These are phyloP conservation scores for Didymella exigua DNA, from an alignment of 2,329 filamentous ascomycete species.

Conservation along the genomic window DNA sequence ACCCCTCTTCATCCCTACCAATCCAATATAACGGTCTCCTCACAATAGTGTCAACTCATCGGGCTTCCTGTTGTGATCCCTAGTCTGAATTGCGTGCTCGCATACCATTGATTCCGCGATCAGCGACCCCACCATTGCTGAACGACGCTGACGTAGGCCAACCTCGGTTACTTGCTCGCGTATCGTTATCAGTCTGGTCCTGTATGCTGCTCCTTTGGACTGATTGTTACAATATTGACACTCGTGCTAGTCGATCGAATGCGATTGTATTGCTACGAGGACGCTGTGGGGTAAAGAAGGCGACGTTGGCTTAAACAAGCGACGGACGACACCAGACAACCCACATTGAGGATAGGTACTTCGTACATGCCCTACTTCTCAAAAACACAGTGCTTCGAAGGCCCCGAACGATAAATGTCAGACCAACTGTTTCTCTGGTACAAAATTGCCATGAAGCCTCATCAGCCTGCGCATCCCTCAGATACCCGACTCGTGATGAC, in stretches of 20 bases:
- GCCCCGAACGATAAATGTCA: not conserved
- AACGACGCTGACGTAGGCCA: constrained; percentile 15
- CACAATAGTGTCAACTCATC: constrained; percentile 22
- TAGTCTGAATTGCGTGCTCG: constrained; percentile 42
- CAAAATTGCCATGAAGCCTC: too few relatives aligned
- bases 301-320: constrained; percentile 13
- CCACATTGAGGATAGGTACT: constrained; percentile 4
- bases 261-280: not conserved
- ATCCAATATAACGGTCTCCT: constrained; percentile 19
- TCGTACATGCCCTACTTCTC: constrained; percentile 8
- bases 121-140: constrained; percentile 15
- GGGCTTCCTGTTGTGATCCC: constrained; percentile 32
- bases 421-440: too few relatives aligned
- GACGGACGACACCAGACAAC: constrained; percentile 4
- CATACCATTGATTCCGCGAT: constrained; percentile 19
- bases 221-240: not conserved
- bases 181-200: not conserved
- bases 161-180: constrained; percentile 9
- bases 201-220: not conserved
- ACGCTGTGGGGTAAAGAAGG: not conserved
- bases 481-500: too few relatives aligned
- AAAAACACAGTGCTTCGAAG: not conserved
- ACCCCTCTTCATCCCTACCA: constrained; percentile 17
- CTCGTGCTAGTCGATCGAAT: not conserved
- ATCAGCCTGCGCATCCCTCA: not conserved